A percentile compares a stretch with the other conserved stretches of the same genome.
These are phyloP conservation scores for Cotoneaster glaucophyllus DNA, from an alignment of 306 rosid species.

Conservation along the genomic window DNA sequence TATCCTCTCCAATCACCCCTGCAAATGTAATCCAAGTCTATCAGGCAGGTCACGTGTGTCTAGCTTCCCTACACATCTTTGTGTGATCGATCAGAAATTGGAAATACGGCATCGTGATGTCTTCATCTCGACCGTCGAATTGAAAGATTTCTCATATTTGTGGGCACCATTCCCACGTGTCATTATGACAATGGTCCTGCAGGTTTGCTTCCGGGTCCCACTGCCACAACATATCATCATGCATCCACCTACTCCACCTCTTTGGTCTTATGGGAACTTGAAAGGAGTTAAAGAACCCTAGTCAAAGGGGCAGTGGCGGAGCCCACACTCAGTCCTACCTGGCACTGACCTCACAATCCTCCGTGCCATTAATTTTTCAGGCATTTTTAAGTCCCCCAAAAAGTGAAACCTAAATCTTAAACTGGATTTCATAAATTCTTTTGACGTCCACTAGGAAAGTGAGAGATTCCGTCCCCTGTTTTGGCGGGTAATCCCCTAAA, in stretches of 20 bases:
- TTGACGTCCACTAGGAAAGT: slow-evolving; percentile 71
- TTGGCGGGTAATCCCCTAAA: slow-evolving; percentile 61
- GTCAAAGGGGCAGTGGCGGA: slow-evolving; percentile 55
- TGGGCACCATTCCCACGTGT: slow-evolving; percentile 1
- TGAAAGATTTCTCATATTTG: background rate
- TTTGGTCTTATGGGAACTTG: slow-evolving; percentile 18
- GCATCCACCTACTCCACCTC: slow-evolving; percentile 52
- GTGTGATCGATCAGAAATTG: no score
- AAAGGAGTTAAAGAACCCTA: slow-evolving; percentile 24
- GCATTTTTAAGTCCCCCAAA: background rate
- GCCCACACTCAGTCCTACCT: slow-evolving; percentile 30
- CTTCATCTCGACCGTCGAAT: background rate
- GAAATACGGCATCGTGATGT: no score
- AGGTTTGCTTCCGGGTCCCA: background rate
- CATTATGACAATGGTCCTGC: background rate
- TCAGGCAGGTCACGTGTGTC: background rate
- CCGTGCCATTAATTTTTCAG: background rate
- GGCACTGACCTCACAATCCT: slow-evolving; percentile 23
- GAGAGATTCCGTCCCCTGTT: slow-evolving; percentile 31
- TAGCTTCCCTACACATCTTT: background rate
- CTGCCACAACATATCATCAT: slow-evolving; percentile 14
- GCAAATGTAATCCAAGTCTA: no score
- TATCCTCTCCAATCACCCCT: no score
- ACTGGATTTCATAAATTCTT: slow-evolving; percentile 55
- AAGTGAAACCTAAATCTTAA: slow-evolving; percentile 18